Evolutionary conservation across 495 filamentous ascomycete genomes (phyloP), one percentile per base, ranked within the genome.

Genomic region (Penicillium waksmanii): DNA sequence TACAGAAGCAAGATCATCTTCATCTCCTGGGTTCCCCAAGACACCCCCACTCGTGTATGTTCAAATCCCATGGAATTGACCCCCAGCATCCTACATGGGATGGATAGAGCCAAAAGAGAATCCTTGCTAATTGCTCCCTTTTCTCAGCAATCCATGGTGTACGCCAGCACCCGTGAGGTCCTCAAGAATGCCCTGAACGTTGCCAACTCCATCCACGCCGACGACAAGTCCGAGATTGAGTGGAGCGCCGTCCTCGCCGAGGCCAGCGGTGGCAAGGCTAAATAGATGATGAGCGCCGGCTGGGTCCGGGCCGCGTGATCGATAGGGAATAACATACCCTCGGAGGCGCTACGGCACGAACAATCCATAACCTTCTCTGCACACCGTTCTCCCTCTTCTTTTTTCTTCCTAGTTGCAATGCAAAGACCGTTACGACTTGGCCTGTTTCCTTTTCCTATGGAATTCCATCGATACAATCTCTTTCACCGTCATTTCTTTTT

Each of bases 1-100:
- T 48, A 55, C 66, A 94, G 94, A 77, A 93, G 84, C 85, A 98
- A 98, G 85, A 95, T 98, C 68, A 88, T 90, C 65, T 96, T 98
- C 81, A 90, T 97, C 70, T 84, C 89, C 59, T 98, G 93, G 93
- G 90, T 89, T 57, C 94, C 95, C 49, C 87, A 89, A 81, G 85
- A 93, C 70, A 87, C 92, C 60, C 80, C 86, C 60, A 86, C 92
- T 72, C 85, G 87, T 78, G 94, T 97, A 79, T 75, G 88, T 84
- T 55, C 10, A 11, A 25, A 13, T 23, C 21, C 58, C 21, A 27
- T 7, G 25, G 33, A 48, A 48, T 48, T 48, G 40, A 43, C 35
- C 10, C 13, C 35, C 10, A 15, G 13, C 9, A 3, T 11, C 35
- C 10, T 38, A 38, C 13, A 38, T 13, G 4, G 6, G 2, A 38